Evolutionary conservation across 2,329 filamentous ascomycete species (phyloP).

Genomic region (Aschersonia sp.): DNA sequence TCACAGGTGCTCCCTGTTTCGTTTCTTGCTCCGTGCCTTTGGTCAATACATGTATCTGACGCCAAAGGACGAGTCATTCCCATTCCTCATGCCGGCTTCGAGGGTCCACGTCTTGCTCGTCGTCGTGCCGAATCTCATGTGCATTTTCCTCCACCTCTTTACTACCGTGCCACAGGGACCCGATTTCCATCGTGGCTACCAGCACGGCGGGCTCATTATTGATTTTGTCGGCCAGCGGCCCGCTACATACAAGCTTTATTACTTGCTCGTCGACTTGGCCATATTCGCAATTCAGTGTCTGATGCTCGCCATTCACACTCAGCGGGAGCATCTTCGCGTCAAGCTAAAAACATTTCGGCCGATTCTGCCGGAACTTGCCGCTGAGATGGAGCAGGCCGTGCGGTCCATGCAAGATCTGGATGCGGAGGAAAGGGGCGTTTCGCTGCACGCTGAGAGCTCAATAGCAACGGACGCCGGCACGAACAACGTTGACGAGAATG

Average conservation of each 20-base stretch:
- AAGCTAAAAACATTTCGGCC: slow-evolving; percentile 25
- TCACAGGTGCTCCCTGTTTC: slow-evolving; percentile 47
- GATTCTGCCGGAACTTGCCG: slow-evolving; percentile 14
- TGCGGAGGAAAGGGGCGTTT: slow-evolving; percentile 39
- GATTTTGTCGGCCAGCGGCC: slow-evolving; percentile 55
- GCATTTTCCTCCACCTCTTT: slow-evolving; percentile 44
- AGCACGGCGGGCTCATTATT: slow-evolving; percentile 52
- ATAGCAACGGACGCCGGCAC: slow-evolving; percentile 16
- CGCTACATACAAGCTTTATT: slow-evolving; percentile 38
- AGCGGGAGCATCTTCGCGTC: slow-evolving; percentile 41
- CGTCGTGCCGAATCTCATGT: slow-evolving; percentile 42
- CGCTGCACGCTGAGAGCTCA: slow-evolving; percentile 5
- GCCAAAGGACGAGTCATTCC: slow-evolving; percentile 42
- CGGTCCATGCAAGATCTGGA: slow-evolving; percentile 34
- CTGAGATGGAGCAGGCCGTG: slow-evolving; percentile 10
- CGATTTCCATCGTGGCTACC: slow-evolving; percentile 47
- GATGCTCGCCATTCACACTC: slow-evolving; percentile 48
- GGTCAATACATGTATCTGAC: slow-evolving; percentile 50
- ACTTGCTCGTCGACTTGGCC: slow-evolving; percentile 39
- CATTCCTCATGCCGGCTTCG: slow-evolving; percentile 39
- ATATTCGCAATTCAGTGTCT: slow-evolving; percentile 44
- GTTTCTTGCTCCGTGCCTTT: slow-evolving; percentile 41
- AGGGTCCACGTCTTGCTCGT: slow-evolving; percentile 43
- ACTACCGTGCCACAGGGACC: slow-evolving; percentile 38
- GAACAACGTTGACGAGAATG: slow-evolving; percentile 16